phyloP scores from a whole-genome alignment of 805 yeast species.

The Pichia scutulata region DNA sequence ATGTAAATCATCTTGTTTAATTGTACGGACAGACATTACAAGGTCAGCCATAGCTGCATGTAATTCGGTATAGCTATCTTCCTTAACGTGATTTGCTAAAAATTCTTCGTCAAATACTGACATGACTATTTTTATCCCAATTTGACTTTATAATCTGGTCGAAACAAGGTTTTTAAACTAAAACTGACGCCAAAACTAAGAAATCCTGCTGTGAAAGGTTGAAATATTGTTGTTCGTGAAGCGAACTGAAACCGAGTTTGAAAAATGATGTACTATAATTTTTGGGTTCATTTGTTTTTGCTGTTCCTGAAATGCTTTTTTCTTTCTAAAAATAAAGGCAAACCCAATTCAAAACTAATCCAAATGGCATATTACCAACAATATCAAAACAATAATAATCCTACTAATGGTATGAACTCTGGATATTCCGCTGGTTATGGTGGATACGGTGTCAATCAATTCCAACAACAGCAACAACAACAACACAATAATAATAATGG shows the following conservation, averaged over 20 bases:
- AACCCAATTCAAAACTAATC: background rate
- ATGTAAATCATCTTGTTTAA: conserved; percentile 4
- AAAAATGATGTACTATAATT: too few relatives aligned
- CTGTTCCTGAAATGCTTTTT: background rate
- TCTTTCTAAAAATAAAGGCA: background rate
- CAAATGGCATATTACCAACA: conserved; percentile 32
- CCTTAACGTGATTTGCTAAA: background rate
- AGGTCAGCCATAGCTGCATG: conserved; percentile 15
- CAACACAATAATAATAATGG: background rate
- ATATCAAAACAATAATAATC: conserved; percentile 11
- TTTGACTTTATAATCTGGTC: background rate
- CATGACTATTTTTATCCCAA: background rate
- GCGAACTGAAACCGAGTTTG: background rate
- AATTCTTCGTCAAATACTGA: background rate
- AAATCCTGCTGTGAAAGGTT: background rate
- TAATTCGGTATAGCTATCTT: conserved; percentile 2
- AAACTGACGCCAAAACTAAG: background rate
- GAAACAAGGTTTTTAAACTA: background rate
- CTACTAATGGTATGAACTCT: conserved; percentile 8
- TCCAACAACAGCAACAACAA: conserved; percentile 2
- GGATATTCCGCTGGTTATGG: conserved; percentile 5
- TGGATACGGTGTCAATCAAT: background rate
- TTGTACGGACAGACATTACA: conserved; percentile 11
- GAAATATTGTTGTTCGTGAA: background rate
- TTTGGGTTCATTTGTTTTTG: too few relatives aligned